Evolutionary conservation across 2,329 filamentous ascomycete genomes (phyloP).

Genomic region (Ophiostoma sp.): DNA sequence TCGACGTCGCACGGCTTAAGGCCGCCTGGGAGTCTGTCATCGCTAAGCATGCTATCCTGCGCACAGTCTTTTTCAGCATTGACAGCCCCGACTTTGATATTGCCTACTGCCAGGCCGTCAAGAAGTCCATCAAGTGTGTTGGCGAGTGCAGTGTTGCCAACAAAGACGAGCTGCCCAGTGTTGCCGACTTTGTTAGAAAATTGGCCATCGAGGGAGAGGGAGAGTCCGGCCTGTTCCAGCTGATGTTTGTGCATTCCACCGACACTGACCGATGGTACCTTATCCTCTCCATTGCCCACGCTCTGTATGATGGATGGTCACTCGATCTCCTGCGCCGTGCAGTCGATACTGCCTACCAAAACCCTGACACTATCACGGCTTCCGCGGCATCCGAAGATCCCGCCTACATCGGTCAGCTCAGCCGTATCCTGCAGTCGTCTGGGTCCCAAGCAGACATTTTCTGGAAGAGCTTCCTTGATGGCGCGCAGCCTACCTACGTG

Average conservation of each 20-base stretch:
- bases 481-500: conserved; percentile 41
- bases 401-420: conserved; percentile 41
- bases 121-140: conserved; percentile 30
- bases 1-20: conserved; percentile 59
- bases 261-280: conserved; percentile 44
- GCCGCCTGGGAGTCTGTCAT: conserved; percentile 64
- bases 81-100: conserved; percentile 57
- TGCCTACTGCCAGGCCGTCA: conserved; percentile 53
- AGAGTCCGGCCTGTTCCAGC: conserved; percentile 48
- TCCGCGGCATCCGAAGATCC: neutral
- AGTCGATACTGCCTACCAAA: conserved; percentile 64
- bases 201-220: conserved; percentile 43
- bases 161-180: conserved; percentile 38
- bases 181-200: conserved; percentile 42
- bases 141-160: conserved; percentile 32
- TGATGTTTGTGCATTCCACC: conserved; percentile 43
- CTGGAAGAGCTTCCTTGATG: conserved; percentile 69
- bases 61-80: conserved; percentile 70
- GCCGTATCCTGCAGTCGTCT: conserved; percentile 51
- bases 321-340: conserved; percentile 72
- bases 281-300: conserved; percentile 76
- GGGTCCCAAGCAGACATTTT: conserved; percentile 54
- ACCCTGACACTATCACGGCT: conserved; percentile 36
- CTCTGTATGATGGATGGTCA: conserved; percentile 88
- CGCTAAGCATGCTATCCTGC: conserved; percentile 65